These are phyloP conservation scores for Paxillus involutus DNA, from an alignment of 768 basidiomycete species.

Conservation along the genomic window DNA sequence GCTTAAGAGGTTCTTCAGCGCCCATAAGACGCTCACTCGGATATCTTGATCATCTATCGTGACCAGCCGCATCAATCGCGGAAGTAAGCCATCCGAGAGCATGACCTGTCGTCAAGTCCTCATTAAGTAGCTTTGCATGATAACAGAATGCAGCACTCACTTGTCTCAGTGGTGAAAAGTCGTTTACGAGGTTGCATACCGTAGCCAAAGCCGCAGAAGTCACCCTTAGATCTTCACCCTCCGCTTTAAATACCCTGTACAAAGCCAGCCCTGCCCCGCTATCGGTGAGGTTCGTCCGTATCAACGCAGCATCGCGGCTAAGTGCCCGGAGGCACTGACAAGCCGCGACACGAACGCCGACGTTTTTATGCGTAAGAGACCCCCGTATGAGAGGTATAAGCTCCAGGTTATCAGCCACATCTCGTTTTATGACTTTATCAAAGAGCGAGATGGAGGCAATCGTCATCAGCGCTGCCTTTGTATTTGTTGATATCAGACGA, in stretches of 20 bases:
- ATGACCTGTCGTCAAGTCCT: conserved; percentile 44
- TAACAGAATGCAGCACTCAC: conserved; percentile 43
- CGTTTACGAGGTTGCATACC: conserved; percentile 83
- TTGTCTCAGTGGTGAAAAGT: conserved; percentile 77
- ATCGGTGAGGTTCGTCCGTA: conserved; percentile 85
- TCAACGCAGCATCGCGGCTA: conserved; percentile 72
- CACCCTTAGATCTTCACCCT: conserved; percentile 69
- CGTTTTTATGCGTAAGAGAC: conserved; percentile 58
- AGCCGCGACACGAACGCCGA: conserved; percentile 81
- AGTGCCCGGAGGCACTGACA: conserved; percentile 85
- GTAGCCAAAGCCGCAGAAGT: conserved; percentile 68
- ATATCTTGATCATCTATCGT: conserved; percentile 53
- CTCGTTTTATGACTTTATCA: conserved; percentile 69
- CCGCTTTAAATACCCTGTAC: conserved; percentile 54
- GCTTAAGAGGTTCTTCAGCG: conserved; percentile 78
- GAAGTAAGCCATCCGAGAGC: conserved; percentile 66
- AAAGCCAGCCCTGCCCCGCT: conserved; percentile 74
- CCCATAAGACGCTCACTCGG: conserved; percentile 78
- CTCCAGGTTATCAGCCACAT: conserved; percentile 58
- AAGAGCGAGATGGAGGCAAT: conserved; percentile 73
- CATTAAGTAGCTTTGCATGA: not conserved
- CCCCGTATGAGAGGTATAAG: conserved; percentile 55
- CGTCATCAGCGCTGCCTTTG: conserved; percentile 69
- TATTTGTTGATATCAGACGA: not conserved
- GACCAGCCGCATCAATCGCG: conserved; percentile 60